Base-by-base conservation (phyloP, 129 eudicot genomes). In the Artemisia annua region DNA sequence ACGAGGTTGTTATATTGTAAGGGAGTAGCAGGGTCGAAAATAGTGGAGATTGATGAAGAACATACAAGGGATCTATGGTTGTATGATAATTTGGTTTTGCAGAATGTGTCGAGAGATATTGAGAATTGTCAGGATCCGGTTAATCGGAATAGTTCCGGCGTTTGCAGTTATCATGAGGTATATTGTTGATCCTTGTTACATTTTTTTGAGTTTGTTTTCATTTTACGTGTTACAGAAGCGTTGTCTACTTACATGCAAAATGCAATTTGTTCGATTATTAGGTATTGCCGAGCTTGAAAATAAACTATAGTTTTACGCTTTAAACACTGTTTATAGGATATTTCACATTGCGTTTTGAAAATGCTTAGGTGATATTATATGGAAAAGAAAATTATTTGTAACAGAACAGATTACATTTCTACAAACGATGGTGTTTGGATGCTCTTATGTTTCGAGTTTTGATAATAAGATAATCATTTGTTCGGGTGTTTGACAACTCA, bases 1-100 rank as follows among this genome's bases (percentile, higher is more conserved):
- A 93, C 92, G 3, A 87, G 98, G 82, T 86, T 93, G 84, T 62
- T 93, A 30, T 93, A 93, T 69, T 93, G 97, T 83, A 93, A 93
- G 56, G 98, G 98, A 22, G 81, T 81, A 6, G 83, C 82, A 3
- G 96, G 96, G 53, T 87, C 92, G 6, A 93, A 85, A 80, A 75
- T 93, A 75, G 88, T 93, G 51, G 95, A 93, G 73, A 81, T 87
- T 72, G 95, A 93, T 73, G 96, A 87, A 82, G 98, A 89, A 19
- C 92, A 85, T 61, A 83, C 78, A 3, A 85, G 95, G 90, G 92
- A 93, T 93, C 83, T 93, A 28, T 75, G 81, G 82, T 77, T 93
- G 66, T 84, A 81, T 74, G 92, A 84, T 69, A 55, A 79, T 39
- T 48, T 93, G 78, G 86, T 87, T 12, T 90, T 93, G 46, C 98